Percentiles rank a stretch among this genome's conserved stretches.
Conservation (phyloP, 2,329 filamentous ascomycete genomes). For the Phialophora tarda region DNA sequence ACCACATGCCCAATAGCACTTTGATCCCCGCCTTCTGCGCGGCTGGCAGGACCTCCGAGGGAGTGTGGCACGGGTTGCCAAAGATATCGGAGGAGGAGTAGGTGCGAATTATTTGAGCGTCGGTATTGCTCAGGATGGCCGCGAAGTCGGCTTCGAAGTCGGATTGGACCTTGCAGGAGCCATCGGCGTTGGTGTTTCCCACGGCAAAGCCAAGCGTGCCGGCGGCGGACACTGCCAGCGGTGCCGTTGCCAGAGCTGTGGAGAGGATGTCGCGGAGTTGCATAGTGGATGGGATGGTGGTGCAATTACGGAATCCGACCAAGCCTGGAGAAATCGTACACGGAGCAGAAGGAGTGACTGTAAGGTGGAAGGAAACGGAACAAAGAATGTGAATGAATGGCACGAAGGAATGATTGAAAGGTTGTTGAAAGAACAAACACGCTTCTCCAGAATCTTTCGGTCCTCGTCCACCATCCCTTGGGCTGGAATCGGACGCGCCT, state of each 20-base stretch:
- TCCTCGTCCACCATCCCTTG: background rate
- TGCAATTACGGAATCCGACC: background rate
- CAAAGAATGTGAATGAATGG: conserved; percentile 8
- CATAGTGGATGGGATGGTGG: conserved; percentile 47
- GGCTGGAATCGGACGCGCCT: conserved; percentile 11
- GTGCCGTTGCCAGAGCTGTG: conserved; percentile 51
- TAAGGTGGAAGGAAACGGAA: background rate
- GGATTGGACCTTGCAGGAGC: conserved; percentile 64
- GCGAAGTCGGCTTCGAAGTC: conserved; percentile 72
- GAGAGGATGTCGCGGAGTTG: conserved; percentile 51
- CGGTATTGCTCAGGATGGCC: conserved; percentile 58
- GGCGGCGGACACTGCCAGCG: conserved; percentile 56
- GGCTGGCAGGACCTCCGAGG: conserved; percentile 67
- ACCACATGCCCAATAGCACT: conserved; percentile 75
- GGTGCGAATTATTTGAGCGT: conserved; percentile 64
- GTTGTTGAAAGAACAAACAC: background rate
- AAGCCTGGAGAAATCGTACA: no score
- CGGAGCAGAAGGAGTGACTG: background rate
- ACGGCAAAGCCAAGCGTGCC: conserved; percentile 70
- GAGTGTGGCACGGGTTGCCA: conserved; percentile 60
- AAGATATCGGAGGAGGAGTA: conserved; percentile 66
- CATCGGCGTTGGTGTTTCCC: conserved; percentile 67
- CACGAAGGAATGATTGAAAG: conserved; percentile 6
- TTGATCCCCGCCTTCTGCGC: conserved; percentile 69
- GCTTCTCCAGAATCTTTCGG: conserved; percentile 7